These are phyloP conservation scores for Nannochloropsis oceanica DNA, from an alignment of 108 stramenopile species.

Conservation along the genomic window DNA sequence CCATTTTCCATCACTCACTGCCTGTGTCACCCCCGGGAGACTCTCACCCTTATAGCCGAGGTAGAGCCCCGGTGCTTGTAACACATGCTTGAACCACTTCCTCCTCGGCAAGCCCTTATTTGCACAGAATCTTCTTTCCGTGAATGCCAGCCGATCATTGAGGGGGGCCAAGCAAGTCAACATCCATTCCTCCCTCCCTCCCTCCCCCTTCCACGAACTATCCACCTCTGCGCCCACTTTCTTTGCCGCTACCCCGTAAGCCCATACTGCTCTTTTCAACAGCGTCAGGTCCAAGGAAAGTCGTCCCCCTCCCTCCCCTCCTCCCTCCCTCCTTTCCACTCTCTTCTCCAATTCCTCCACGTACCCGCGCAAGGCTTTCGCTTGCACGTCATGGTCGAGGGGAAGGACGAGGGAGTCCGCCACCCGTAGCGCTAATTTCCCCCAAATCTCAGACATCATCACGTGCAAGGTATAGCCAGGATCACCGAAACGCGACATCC, in stretches of 20 bases:
- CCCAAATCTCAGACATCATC: constrained; percentile 44
- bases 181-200: not conserved
- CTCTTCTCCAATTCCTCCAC: constrained; percentile 12
- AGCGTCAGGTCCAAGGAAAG: constrained; percentile 6
- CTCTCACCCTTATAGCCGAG: constrained; percentile 51
- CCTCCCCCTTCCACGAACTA: not conserved
- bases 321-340: not conserved
- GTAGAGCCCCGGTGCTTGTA: constrained; percentile 52
- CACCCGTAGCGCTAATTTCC: constrained; percentile 42
- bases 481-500: constrained; percentile 32
- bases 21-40: constrained; percentile 51
- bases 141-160: constrained; percentile 41
- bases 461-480: constrained; percentile 39
- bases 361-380: constrained; percentile 36
- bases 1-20: constrained; percentile 40
- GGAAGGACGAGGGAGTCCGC: constrained; percentile 39
- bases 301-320: not conserved
- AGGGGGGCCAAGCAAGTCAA: constrained; percentile 1
- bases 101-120: constrained; percentile 42
- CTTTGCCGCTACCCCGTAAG: constrained; percentile 26
- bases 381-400: constrained; percentile 40
- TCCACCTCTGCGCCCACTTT: not conserved
- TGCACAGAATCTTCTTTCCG: constrained; percentile 43
- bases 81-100: constrained; percentile 47
- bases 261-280: constrained; percentile 9